Base-by-base conservation (phyloP, 306 rosid species). In the Myrica gale region DNA sequence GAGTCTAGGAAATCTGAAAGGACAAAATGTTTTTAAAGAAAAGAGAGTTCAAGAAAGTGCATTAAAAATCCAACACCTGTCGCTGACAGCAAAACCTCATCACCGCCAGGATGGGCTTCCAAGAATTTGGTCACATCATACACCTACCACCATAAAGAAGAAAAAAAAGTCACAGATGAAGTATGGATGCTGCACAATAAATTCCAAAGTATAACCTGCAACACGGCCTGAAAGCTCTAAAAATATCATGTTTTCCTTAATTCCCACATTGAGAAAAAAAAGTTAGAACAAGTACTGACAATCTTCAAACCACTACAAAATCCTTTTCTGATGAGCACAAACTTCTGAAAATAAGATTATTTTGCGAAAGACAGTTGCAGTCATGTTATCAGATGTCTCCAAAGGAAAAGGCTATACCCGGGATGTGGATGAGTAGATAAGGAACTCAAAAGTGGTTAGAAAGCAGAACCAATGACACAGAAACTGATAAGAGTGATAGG, bases 31-130 rank as follows among this genome's bases (percentile, higher is more conserved):
- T n/a, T n/a, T n/a, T n/a, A n/a, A n/a, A n/a, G n/a, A n/a, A n/a
- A n/a, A n/a, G n/a, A n/a, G n/a, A n/a, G n/a, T n/a, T n/a, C n/a
- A n/a, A n/a, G n/a, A n/a, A n/a, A n/a, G n/a, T n/a, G n/a, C n/a
- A n/a, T n/a, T n/a, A n/a, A n/a, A n/a, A n/a, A n/a, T n/a, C n/a
- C n/a, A n/a, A n/a, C n/a, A 87, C 90, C 90, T 16, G 88, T 87
- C 43, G 88, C 85, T 6, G 90, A 84, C 77, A 87, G 47, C 80
- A 87, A 72, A 68, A 87, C 90, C 53, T 87, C 90, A 50, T 87
- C 87, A n/a, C 90, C 90, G 55, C 88, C 90, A 20, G 90, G 88
- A 71, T 87, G 90, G 77, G 84, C 90, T 15, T 87, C 88, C 78
- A 87, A 62, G 84, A 87, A 87, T 73, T 80, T 84, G 51, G 88